Percentiles rank a stretch among this genome's conserved stretches.
phyloP scores from a whole-genome alignment of 139 green algal species.

The Chlorella ohadii region DNA sequence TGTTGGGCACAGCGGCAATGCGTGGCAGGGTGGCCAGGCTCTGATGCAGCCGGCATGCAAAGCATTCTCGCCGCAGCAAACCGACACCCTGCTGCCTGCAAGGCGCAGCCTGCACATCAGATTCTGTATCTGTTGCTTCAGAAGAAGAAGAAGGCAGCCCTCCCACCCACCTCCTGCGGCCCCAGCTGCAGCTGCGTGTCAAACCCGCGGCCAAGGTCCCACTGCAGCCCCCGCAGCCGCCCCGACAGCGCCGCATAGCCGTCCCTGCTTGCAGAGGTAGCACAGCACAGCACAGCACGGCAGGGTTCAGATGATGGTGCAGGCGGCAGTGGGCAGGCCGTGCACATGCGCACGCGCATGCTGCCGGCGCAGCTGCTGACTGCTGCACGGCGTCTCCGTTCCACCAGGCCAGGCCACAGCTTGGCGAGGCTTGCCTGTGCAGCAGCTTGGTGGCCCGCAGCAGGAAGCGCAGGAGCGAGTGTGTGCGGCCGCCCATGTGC shows the following conservation, averaged over 20 bases:
- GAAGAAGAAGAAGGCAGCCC: background rate
- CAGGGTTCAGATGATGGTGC: too few species aligned
- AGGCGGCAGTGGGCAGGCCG: too few species aligned
- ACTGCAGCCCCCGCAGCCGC: slow-evolving; percentile 43
- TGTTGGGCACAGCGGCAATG: too few species aligned
- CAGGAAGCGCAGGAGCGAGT: slow-evolving; percentile 31
- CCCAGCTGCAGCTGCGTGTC: slow-evolving; percentile 1
- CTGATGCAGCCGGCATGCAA: too few species aligned
- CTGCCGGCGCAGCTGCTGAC: too few species aligned
- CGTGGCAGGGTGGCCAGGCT: too few species aligned
- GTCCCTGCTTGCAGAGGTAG: background rate
- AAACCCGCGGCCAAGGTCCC: slow-evolving; percentile 51
- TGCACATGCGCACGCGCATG: too few species aligned
- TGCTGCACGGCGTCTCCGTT: too few species aligned
- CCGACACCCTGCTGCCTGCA: too few species aligned
- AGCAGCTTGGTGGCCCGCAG: slow-evolving; percentile 23
- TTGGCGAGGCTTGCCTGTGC: slow-evolving; percentile 6
- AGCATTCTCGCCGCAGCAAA: background rate
- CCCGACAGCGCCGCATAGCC: slow-evolving; percentile 19
- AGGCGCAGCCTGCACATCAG: too few species aligned
- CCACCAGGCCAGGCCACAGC: too few species aligned
- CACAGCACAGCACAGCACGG: slow-evolving; percentile 13
- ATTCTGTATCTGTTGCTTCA: too few species aligned
- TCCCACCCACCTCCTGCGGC: background rate
- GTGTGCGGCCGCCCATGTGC: slow-evolving; percentile 50